Conservation (phyloP, 164 flowering plant species). For the Chloranthus sessilifolius region DNA sequence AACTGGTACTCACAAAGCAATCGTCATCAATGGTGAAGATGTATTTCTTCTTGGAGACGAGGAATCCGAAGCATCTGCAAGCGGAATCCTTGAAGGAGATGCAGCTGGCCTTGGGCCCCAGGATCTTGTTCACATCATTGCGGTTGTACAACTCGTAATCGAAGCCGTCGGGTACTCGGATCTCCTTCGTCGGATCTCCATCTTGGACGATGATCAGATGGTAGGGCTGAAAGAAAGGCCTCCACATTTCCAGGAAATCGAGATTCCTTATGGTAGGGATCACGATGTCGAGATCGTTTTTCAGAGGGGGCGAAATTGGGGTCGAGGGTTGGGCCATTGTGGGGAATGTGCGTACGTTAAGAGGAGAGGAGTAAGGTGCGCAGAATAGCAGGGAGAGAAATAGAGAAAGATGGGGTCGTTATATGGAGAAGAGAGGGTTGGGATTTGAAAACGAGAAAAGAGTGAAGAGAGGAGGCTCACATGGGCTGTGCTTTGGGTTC, state of each 20-base stretch:
- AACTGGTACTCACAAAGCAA: conserved; percentile 64
- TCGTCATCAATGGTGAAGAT: conserved; percentile 84
- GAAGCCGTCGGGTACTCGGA: conserved; percentile 73
- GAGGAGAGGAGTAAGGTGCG: conserved; percentile 2
- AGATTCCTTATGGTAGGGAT: conserved; percentile 84
- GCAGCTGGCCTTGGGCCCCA: conserved; percentile 76
- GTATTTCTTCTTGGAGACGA: conserved; percentile 91
- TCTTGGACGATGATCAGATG: conserved; percentile 88
- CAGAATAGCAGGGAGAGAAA: background rate
- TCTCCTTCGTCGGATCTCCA: conserved; percentile 69
- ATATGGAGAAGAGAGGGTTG: too few species aligned
- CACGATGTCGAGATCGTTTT: conserved; percentile 79
- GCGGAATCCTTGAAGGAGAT: conserved; percentile 93
- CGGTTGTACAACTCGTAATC: conserved; percentile 84
- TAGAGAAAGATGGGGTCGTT: background rate
- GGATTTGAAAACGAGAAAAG: too few species aligned
- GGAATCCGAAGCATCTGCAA: conserved; percentile 81
- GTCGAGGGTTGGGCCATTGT: conserved; percentile 18
- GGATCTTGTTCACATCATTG: conserved; percentile 61
- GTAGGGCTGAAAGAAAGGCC: conserved; percentile 75
- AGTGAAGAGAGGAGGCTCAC: too few species aligned
- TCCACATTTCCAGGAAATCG: conserved; percentile 87
- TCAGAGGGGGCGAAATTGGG: conserved; percentile 32
- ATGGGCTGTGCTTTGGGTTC: too few species aligned
- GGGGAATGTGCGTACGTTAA: background rate